Conservation (phyloP, 2,329 filamentous ascomycete genomes). For the Aspergillus aculeatinus region DNA sequence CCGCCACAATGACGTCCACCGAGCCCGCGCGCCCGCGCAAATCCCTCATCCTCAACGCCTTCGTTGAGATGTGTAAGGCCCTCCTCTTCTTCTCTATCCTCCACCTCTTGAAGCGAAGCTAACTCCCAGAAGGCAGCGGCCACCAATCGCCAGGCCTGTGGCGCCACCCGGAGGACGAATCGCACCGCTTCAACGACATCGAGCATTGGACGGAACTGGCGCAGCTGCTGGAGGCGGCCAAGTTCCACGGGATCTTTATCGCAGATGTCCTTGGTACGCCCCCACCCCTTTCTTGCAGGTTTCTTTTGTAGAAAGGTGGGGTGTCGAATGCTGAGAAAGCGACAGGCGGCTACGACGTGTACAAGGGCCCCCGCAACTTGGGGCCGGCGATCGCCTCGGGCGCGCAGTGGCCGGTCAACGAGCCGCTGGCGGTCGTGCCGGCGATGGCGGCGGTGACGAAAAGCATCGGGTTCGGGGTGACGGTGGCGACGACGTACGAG, state of each 20-base stretch:
- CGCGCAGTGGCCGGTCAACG: conserved; percentile 71
- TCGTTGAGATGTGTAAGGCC: conserved; percentile 33
- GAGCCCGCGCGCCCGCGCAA: conserved; percentile 20
- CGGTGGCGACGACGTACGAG: conserved; percentile 67
- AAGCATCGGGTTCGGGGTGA: conserved; percentile 68
- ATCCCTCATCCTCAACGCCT: too few species aligned
- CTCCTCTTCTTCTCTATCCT: conserved; percentile 38
- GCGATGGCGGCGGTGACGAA: conserved; percentile 68
- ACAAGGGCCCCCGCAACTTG: conserved; percentile 61
- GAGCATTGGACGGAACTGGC: conserved; percentile 63
- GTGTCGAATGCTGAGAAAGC: too few species aligned
- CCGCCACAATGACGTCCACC: not conserved
- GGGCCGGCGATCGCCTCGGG: conserved; percentile 61
- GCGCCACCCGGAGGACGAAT: conserved; percentile 65
- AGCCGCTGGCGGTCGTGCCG: conserved; percentile 62
- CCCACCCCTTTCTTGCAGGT: too few species aligned
- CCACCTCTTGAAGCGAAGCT: not conserved
- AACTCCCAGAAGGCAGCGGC: conserved; percentile 40
- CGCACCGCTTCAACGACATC: conserved; percentile 60
- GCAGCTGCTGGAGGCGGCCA: conserved; percentile 59
- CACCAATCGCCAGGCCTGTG: conserved; percentile 60
- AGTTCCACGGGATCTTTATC: conserved; percentile 67
- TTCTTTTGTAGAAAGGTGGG: rapidly evolving
- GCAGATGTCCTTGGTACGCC: conserved; percentile 59
- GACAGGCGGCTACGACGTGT: conserved; percentile 66